Evolutionary conservation across 2,329 filamentous ascomycete genomes (phyloP), one percentile per base, ranked within the genome.

Genomic region (Didymosphaeria variabile): DNA sequence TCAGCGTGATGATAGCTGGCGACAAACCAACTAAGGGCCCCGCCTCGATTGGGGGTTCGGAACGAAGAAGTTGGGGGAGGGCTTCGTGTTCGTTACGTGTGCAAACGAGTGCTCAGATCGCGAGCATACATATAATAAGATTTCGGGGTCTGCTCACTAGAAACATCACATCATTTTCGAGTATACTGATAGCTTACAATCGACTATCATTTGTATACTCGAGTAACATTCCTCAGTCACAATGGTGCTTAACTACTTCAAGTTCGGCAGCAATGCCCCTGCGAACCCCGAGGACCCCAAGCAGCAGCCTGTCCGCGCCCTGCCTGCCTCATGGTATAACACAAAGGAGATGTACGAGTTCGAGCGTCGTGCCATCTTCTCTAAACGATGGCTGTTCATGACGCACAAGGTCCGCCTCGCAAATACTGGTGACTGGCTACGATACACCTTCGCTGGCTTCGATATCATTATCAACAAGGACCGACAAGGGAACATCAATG

Each of bases 291-390:
- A 60, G 3, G 46, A 55, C 8, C 44, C 55, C 5, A 59, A 59
- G 6, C 56, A 64, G 34, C 49, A 54, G 29, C 68, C 74, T 8
- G 65, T 74, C 2, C 71, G 76, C 46, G 76, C 78, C 32, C 67
- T 82, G 5, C 79, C 81, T 6, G 73, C 80, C 47, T 81, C 80
- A 64, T 82, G 80, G 81, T 83, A 82, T 65, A 77, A 74, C 36
- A 79, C 73, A 9, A 67, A 70, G n/a, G 77, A 76, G 21, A 79
- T 82, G 72, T 84, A 82, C 62, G 76, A 82, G 63, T 75, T 83
- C 10, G 82, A 84, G 63, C 72, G 81, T 5, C 77, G 81, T 3
- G 80, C 81, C 34, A 79, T 83, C 42, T 83, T 83, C 64, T 79
- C 76, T 4, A 72, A 72, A 32, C 68, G 70, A 45, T 79, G 77